phyloP scores from a whole-genome alignment of 208 protist genomes.

The Borovskyia barvae region DNA sequence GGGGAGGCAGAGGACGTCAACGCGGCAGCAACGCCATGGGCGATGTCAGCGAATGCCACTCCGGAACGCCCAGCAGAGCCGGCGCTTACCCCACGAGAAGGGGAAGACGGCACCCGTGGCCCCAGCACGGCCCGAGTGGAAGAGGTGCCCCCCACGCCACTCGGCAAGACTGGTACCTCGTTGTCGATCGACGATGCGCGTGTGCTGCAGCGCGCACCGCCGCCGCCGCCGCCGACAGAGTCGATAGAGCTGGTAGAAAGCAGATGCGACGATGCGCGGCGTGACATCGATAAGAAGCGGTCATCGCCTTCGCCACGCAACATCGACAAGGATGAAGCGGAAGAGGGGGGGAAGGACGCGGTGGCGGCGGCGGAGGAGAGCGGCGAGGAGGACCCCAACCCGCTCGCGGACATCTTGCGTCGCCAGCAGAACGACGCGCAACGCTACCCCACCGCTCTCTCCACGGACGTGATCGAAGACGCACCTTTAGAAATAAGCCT shows the following conservation, averaged over 20 bases:
- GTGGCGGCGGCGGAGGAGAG: not conserved
- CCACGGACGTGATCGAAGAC: conserved; percentile 12
- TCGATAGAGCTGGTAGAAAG: not conserved
- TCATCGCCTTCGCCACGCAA: no score
- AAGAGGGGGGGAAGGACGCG: not conserved
- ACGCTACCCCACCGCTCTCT: conserved; percentile 15
- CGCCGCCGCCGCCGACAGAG: conserved; percentile 1
- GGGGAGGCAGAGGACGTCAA: not conserved
- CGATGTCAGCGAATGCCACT: conserved; percentile 3
- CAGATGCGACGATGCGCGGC: not conserved
- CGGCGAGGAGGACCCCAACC: not conserved
- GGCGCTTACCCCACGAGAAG: conserved; percentile 1
- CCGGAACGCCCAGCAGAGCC: conserved; percentile 18
- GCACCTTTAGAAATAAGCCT: conserved; percentile 20
- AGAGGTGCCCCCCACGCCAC: conserved; percentile 29
- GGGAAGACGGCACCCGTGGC: conserved; percentile 7
- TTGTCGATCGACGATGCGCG: conserved; percentile 22
- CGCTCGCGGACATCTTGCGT: conserved; percentile 10
- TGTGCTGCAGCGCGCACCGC: conserved; percentile 29
- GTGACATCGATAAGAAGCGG: not conserved
- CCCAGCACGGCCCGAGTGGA: conserved; percentile 25
- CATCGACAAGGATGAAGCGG: no score
- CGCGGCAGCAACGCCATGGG: not conserved
- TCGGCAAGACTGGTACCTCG: conserved; percentile 6
- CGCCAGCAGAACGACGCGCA: conserved; percentile 20